Conservation (phyloP, 257 asterid species). For the Echites panduratus region DNA sequence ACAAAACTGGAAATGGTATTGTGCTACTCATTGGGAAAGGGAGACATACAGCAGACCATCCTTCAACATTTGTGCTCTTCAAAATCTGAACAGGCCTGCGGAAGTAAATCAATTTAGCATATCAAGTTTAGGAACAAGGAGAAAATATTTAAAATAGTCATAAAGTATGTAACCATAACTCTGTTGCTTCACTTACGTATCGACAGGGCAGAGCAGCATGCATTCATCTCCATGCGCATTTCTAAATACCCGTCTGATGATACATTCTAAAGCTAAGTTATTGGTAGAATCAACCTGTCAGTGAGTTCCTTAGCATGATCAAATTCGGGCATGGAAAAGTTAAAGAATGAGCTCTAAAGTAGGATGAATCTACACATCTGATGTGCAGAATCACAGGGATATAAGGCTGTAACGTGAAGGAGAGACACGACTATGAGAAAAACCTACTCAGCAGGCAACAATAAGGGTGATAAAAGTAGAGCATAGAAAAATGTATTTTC, state of each 20-base stretch:
- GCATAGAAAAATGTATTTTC: background rate
- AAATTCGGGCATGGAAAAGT: background rate
- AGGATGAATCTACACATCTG: background rate
- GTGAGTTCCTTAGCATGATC: slow-evolving; percentile 15
- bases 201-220: slow-evolving; percentile 94
- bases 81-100: slow-evolving; percentile 93
- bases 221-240: slow-evolving; percentile 84
- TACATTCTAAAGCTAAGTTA: slow-evolving; percentile 80
- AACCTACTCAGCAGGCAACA: background rate
- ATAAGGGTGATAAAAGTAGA: background rate
- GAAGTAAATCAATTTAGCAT: slow-evolving; percentile 11
- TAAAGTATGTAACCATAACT: slow-evolving; percentile 10
- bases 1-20: background rate
- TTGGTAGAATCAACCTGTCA: slow-evolving; percentile 83
- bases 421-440: background rate
- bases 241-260: slow-evolving; percentile 80
- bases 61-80: slow-evolving; percentile 92
- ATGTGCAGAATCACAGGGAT: background rate
- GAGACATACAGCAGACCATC: slow-evolving; percentile 96
- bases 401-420: background rate
- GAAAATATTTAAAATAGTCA: background rate
- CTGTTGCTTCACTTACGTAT: slow-evolving; percentile 59
- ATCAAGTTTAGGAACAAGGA: slow-evolving; percentile 14
- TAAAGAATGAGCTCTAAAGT: background rate
- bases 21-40: background rate